Evolutionary conservation across 2,329 filamentous ascomycete species (phyloP).

Genomic region (Fusarium musae): DNA sequence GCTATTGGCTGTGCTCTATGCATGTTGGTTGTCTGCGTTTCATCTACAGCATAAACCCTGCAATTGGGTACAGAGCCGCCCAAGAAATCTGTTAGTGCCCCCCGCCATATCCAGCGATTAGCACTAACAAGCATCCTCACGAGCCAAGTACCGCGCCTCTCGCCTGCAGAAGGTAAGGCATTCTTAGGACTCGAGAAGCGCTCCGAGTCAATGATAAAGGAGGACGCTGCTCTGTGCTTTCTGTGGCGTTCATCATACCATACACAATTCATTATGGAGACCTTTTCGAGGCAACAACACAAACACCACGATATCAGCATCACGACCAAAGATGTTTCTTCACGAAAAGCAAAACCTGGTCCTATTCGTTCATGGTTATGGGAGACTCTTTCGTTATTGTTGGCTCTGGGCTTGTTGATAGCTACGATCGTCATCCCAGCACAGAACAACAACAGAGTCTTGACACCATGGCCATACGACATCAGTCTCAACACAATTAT

Average conservation of each 20-base stretch:
- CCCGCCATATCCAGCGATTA: rapidly evolving
- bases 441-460: background rate
- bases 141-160: background rate
- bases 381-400: background rate
- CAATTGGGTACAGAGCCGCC: background rate
- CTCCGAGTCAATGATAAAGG: background rate
- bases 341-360: background rate
- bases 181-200: background rate
- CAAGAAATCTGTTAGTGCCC: background rate
- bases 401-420: background rate
- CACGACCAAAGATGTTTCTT: background rate
- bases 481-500: constrained; percentile 11
- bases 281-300: background rate
- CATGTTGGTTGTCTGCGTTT: background rate
- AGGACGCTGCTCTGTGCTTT: background rate
- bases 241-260: background rate
- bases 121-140: rapidly evolving
- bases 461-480: constrained; percentile 6
- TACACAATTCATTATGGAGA: background rate
- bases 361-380: background rate
- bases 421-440: background rate
- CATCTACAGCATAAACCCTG: background rate
- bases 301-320: background rate
- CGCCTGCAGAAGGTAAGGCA: background rate
- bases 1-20: background rate